A percentile compares a stretch with the other conserved stretches of the same genome.
Evolutionary conservation across 257 asterid genomes (phyloP).

Genomic region (Solanum gandarillasii): DNA sequence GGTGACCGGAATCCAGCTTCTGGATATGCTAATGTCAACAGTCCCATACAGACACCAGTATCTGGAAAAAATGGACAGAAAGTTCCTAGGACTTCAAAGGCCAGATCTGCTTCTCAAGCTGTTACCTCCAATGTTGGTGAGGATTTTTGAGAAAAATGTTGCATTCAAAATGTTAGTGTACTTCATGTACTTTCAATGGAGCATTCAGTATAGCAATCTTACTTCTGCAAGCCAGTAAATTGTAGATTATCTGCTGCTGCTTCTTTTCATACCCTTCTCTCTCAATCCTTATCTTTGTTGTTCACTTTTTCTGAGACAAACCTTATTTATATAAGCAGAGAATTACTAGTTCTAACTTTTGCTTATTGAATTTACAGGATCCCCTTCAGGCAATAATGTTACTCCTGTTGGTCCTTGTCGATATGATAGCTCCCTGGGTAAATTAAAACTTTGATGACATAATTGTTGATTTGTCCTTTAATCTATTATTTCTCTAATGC

Average conservation of each 20-base stretch:
- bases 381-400: conserved; percentile 65
- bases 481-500: background rate
- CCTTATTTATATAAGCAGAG: background rate
- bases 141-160: conserved; percentile 6
- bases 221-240: background rate
- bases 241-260: background rate
- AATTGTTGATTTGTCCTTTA: background rate
- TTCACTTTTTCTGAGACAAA: background rate
- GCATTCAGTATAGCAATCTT: background rate
- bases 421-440: conserved; percentile 95
- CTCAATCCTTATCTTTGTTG: background rate
- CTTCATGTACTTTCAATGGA: background rate
- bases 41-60: conserved; percentile 48
- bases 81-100: conserved; percentile 60
- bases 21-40: conserved; percentile 21
- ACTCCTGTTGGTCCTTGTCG: conserved; percentile 92
- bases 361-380: conserved; percentile 41
- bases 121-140: conserved; percentile 59
- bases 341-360: background rate
- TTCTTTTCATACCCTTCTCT: background rate
- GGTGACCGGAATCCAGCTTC: conserved; percentile 34
- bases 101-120: conserved; percentile 49
- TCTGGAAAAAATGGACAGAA: conserved; percentile 63
- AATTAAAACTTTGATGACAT: background rate
- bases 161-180: background rate